Evolutionary conservation across 345 rosid species (phyloP), one percentile per base, ranked within the genome.

Genomic region (Cardamine occulta): DNA sequence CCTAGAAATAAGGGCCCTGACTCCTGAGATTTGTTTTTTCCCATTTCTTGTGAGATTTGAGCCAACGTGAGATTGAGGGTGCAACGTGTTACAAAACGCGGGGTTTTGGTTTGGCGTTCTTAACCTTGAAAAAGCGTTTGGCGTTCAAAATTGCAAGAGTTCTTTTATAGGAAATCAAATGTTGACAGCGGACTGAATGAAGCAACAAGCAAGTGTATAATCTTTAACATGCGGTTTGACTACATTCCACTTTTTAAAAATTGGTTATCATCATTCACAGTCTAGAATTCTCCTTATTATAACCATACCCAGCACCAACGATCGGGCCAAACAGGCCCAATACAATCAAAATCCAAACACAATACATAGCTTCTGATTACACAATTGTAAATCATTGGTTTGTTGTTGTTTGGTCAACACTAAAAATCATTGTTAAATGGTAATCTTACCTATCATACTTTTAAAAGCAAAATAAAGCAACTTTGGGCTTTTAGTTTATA

Each of bases 251-350:
- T 19, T 19, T 19, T 19, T 0, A 19, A 19, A 19, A 19, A 19
- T 19, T 19, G 19, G 19, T 19, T 19, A 19, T 19, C 19, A 19
- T 19, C 19, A 19, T 19, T 19, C 19, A 19, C 19, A 19, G 0
- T 19, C 19, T 19, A 19, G 19, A 19, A 19, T 19, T 19, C 19
- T 19, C 19, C 19, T 19, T 19, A 26, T 4, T 26, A 26, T 26
- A 26, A 26, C 4, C 31, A 28, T 28, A 28, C 49, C 49, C 39
- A 10, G 61, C 4, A 19, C 4, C 3, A 1, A 52, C 7, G n/a
- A 73, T 31, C 2, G 77, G 78, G 59, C 66, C 31, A 44, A 18
- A 5, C 8, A 23, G 59, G 78, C 78, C 78, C 72, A 57, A 56
- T 45, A 19, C 9, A 11, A 45, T n/a, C 49, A 34, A 40, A 32